A percentile compares a stretch with the other conserved stretches of the same genome.
Conservation (phyloP, 495 filamentous ascomycete species). For the Lophiostoma macrostomum region DNA sequence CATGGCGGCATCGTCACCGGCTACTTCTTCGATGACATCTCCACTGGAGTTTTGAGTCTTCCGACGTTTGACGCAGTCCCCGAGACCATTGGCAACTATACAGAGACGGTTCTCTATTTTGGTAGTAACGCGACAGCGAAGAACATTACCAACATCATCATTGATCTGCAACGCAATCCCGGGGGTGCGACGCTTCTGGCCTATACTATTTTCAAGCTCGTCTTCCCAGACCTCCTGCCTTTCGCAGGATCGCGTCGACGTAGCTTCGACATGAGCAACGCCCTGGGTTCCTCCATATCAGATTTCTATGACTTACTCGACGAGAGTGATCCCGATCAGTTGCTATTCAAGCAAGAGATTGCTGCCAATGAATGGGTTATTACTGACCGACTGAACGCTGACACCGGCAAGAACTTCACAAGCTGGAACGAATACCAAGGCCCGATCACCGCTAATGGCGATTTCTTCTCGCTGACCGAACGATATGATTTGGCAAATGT, state of each 20-base stretch:
- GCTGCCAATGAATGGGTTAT: slow-evolving; percentile 46
- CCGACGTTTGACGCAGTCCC: slow-evolving; percentile 46
- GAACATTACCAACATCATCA: slow-evolving; percentile 35
- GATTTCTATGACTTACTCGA: slow-evolving; percentile 24
- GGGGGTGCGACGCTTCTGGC: slow-evolving; percentile 12
- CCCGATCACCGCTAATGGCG: slow-evolving; percentile 43
- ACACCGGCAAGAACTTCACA: slow-evolving; percentile 46
- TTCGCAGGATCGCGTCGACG: slow-evolving; percentile 12
- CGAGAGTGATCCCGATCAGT: slow-evolving; percentile 30
- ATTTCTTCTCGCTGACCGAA: slow-evolving; percentile 49
- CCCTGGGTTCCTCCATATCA: slow-evolving; percentile 1
- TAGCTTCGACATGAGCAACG: not conserved
- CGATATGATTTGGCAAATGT: slow-evolving; percentile 50
- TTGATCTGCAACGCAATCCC: slow-evolving; percentile 24
- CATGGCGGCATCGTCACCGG: slow-evolving; percentile 37
- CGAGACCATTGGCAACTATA: slow-evolving; percentile 34
- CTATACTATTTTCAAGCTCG: slow-evolving; percentile 7
- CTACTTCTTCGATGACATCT: slow-evolving; percentile 41
- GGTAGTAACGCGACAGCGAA: slow-evolving; percentile 38
- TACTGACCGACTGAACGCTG: slow-evolving; percentile 44
- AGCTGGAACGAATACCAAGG: slow-evolving; percentile 57
- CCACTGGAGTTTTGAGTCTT: slow-evolving; percentile 49
- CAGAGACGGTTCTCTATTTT: slow-evolving; percentile 44
- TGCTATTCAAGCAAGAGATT: slow-evolving; percentile 16
- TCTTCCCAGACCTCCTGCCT: slow-evolving; percentile 13